phyloP scores from a whole-genome alignment of 1,139 yeast genomes.

The Blastobotrys elegans region DNA sequence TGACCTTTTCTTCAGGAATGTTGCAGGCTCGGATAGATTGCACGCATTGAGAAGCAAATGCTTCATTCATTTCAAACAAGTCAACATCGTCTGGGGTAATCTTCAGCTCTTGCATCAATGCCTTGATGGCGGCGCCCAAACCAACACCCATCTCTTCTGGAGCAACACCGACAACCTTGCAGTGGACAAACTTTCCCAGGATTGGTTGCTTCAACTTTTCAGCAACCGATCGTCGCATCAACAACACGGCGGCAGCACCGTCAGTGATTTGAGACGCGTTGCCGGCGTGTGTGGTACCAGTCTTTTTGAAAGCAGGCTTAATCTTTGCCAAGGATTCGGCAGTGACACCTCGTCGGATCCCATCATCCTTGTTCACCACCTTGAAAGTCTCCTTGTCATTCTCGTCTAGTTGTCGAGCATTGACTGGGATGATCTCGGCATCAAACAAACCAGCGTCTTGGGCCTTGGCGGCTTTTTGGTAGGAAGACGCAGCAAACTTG shows the following conservation, averaged over 20 bases:
- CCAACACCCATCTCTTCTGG: constrained; percentile 98
- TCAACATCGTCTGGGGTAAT: constrained; percentile 61
- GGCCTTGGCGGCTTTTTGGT: constrained; percentile 70
- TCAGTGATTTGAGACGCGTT: constrained; percentile 94
- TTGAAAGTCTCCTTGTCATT: constrained; percentile 40
- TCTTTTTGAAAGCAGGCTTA: constrained; percentile 80
- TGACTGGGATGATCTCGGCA: constrained; percentile 82
- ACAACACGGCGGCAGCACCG: constrained; percentile 87
- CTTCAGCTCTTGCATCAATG: constrained; percentile 61
- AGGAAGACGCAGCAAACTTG: constrained; percentile 39
- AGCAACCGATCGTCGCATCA: constrained; percentile 87
- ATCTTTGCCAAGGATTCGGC: constrained; percentile 67
- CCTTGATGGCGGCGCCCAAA: constrained; percentile 91
- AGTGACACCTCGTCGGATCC: constrained; percentile 85
- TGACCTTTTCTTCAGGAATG: constrained; percentile 67
- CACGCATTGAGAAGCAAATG: constrained; percentile 91
- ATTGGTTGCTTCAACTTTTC: constrained; percentile 62
- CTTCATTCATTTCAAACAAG: constrained; percentile 87
- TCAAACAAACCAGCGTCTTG: constrained; percentile 65
- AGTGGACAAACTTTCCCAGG: constrained; percentile 71
- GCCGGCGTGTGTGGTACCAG: constrained; percentile 90
- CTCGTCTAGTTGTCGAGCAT: constrained; percentile 34
- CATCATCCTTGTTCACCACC: constrained; percentile 73
- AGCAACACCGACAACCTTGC: constrained; percentile 82
- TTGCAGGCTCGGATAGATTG: constrained; percentile 64